Percentiles rank a stretch among this genome's conserved stretches.
phyloP scores from a whole-genome alignment of 257 asterid species.

The Gardenia jasminoides region DNA sequence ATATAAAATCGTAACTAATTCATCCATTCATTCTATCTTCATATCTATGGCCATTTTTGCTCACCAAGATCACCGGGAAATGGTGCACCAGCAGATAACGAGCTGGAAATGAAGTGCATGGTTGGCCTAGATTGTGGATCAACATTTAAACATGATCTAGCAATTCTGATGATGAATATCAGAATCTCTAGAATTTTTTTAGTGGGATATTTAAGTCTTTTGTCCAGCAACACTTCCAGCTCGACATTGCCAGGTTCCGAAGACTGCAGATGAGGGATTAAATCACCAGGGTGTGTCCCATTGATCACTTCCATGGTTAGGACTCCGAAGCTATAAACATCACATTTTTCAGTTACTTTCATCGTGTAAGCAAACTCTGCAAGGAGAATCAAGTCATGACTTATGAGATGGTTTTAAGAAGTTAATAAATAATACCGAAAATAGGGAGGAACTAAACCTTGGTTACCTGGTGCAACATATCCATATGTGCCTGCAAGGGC shows the following conservation, averaged over 20 bases:
- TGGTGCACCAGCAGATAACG: not conserved
- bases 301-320: slow-evolving; percentile 32
- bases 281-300: slow-evolving; percentile 30
- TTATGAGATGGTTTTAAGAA: no score
- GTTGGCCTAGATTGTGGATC: slow-evolving; percentile 33
- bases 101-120: slow-evolving; percentile 23
- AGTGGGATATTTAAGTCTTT: slow-evolving; percentile 2
- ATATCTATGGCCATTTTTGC: no score
- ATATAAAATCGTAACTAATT: no score
- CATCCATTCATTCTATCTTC: no score
- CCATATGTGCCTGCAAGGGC: no score
- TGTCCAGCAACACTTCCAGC: slow-evolving; percentile 20
- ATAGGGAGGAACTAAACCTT: not conserved
- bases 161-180: slow-evolving; percentile 10
- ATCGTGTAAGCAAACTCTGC: slow-evolving; percentile 27
- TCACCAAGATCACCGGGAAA: no score
- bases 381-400: not conserved
- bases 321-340: slow-evolving; percentile 43
- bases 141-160: slow-evolving; percentile 19
- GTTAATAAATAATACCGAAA: no score
- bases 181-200: slow-evolving; percentile 12
- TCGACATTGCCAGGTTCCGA: not conserved
- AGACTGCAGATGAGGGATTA: slow-evolving; percentile 11
- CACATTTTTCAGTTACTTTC: slow-evolving; percentile 24
- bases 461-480: no score